A percentile compares a stretch with the other conserved stretches of the same genome.
Conservation (phyloP, 768 basidiomycete species). For the Filobasidium floriforme region DNA sequence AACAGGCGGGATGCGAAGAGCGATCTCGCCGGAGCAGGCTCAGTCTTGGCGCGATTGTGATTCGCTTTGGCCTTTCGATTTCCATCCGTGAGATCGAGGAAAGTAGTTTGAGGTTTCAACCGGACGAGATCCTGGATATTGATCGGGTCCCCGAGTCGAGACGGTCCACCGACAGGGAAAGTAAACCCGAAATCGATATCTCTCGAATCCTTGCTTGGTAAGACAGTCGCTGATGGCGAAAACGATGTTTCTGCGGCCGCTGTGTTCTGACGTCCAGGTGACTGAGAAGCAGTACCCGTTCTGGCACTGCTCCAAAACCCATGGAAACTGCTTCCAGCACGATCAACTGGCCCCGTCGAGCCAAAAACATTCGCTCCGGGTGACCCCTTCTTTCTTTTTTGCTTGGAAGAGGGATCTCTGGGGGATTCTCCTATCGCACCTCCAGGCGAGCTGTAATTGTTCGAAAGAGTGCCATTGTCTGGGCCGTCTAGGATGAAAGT, state of each 20-base stretch:
- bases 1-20: not conserved
- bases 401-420: not conserved
- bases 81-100: not conserved
- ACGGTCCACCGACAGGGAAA: not conserved
- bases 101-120: not conserved
- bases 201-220: no score
- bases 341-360: not conserved
- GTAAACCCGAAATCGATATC: not conserved
- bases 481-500: constrained; percentile 1
- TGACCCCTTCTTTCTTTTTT: not conserved
- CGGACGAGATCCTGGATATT: constrained; percentile 7
- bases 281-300: not conserved
- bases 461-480: not conserved
- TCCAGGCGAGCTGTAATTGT: not conserved
- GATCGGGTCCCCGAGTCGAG: not conserved
- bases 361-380: not conserved
- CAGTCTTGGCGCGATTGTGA: not conserved
- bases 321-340: not conserved
- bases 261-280: no score
- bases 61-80: not conserved
- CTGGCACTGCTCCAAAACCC: not conserved
- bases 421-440: constrained; percentile 1
- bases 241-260: no score
- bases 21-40: not conserved
- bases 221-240: no score